phyloP scores from a whole-genome alignment of 768 basidiomycete genomes.

The Tylopilus intermedius region DNA sequence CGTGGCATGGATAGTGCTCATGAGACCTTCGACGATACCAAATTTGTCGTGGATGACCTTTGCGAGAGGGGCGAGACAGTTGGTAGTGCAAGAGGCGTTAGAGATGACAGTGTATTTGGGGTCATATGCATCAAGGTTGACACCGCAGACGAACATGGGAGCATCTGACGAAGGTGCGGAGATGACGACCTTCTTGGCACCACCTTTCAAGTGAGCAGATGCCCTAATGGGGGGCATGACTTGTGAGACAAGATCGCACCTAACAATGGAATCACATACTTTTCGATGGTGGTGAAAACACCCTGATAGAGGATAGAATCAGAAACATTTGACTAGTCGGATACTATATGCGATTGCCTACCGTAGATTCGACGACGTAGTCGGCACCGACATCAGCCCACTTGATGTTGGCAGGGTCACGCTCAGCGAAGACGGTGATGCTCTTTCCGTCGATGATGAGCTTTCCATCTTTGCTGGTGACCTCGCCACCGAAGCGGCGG shows the following conservation, averaged over 20 bases:
- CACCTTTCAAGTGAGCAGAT: constrained; percentile 89
- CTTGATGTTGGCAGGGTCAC: constrained; percentile 78
- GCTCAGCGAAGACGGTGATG: constrained; percentile 78
- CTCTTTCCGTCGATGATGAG: constrained; percentile 77
- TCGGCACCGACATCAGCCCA: constrained; percentile 82
- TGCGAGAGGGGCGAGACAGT: constrained; percentile 98
- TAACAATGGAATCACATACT: constrained; percentile 39
- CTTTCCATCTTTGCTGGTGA: constrained; percentile 83
- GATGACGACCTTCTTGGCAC: constrained; percentile 99
- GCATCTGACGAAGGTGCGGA: constrained; percentile 97
- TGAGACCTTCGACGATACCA: constrained; percentile 93
- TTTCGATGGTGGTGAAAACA: constrained; percentile 96
- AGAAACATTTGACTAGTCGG: background rate
- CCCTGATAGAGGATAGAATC: constrained; percentile 42
- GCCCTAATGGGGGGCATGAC: constrained; percentile 48
- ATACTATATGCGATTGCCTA: constrained; percentile 30
- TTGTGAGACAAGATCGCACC: constrained; percentile 1
- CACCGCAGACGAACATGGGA: constrained; percentile 91
- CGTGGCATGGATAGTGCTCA: constrained; percentile 97
- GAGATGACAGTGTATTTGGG: constrained; percentile 90
- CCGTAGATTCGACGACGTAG: constrained; percentile 96
- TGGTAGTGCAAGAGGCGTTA: constrained; percentile 99
- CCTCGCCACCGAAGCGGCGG: constrained; percentile 83
- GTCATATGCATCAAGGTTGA: constrained; percentile 92
- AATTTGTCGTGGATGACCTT: constrained; percentile 98